Evolutionary conservation across 73 alveolate genomes (phyloP).

Genomic region (Tetrahymena borealis): DNA sequence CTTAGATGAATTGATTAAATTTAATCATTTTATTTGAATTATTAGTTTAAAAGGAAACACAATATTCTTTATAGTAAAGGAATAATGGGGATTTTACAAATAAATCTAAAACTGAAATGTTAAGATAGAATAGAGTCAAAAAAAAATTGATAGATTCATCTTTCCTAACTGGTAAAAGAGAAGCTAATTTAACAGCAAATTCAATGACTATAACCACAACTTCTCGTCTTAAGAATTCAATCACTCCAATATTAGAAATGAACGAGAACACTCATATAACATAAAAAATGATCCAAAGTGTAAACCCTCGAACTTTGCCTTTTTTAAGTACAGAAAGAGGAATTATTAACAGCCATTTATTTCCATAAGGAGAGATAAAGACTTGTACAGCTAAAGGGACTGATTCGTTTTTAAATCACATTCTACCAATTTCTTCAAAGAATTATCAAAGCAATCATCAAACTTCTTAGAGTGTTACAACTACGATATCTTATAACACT

Average conservation of each 20-base stretch:
- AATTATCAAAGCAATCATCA: not conserved
- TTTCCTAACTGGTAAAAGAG: not conserved
- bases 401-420: not conserved
- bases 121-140: not conserved
- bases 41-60: too few relatives aligned
- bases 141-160: not conserved
- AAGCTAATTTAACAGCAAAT: not conserved
- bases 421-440: not conserved
- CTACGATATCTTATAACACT: not conserved
- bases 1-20: too few relatives aligned
- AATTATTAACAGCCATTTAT: not conserved
- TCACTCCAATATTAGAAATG: not conserved
- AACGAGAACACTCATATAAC: not conserved
- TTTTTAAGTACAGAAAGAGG: not conserved
- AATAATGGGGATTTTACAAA: not conserved
- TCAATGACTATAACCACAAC: not conserved
- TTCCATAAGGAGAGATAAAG: not conserved
- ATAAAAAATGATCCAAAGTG: not conserved
- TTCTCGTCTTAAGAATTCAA: not conserved
- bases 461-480: not conserved
- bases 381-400: not conserved
- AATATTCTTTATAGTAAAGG: not conserved
- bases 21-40: too few relatives aligned
- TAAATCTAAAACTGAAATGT: not conserved
- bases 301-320: not conserved